A percentile compares a stretch with the other conserved stretches of the same genome.
Conservation (phyloP, 257 asterid species). For the Cynanchum wilfordii region DNA sequence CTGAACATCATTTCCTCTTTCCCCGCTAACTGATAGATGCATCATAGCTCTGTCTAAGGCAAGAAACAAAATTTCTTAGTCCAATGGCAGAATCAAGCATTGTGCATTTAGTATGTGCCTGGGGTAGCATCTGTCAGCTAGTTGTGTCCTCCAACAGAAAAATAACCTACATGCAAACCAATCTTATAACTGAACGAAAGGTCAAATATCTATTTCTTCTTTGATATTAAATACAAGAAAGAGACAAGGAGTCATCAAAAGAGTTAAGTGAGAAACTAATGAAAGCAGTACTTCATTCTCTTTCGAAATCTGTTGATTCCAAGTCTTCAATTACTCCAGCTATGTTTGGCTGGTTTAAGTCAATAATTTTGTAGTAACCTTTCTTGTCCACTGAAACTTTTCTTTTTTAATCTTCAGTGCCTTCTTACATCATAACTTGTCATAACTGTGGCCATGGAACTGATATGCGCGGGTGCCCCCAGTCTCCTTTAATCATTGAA, state of each 20-base stretch:
- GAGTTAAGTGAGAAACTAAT: neutral
- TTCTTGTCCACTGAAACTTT: conserved; percentile 16
- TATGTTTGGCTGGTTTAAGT: no score
- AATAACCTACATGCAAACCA: neutral
- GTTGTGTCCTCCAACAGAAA: neutral
- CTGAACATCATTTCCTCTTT: neutral
- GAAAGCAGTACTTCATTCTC: neutral
- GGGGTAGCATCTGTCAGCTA: neutral
- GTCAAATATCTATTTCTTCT: neutral
- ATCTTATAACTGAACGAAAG: neutral
- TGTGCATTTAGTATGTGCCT: neutral
- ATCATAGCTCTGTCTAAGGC: neutral
- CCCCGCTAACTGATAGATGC: neutral
- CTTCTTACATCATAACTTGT: conserved; percentile 70
- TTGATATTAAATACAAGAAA: neutral
- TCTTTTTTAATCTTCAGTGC: conserved; percentile 54
- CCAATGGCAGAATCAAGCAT: neutral
- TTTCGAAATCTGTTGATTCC: neutral
- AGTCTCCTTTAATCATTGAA: conserved; percentile 70
- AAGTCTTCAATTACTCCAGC: neutral
- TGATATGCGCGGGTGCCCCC: conserved; percentile 96
- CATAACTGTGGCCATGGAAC: conserved; percentile 97
- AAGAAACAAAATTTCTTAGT: neutral
- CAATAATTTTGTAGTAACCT: neutral
- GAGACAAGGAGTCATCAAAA: neutral